A percentile compares a stretch with the other conserved stretches of the same genome.
These are phyloP conservation scores for Lavandula angustifolia DNA, from an alignment of 257 asterid genomes.

Conservation along the genomic window DNA sequence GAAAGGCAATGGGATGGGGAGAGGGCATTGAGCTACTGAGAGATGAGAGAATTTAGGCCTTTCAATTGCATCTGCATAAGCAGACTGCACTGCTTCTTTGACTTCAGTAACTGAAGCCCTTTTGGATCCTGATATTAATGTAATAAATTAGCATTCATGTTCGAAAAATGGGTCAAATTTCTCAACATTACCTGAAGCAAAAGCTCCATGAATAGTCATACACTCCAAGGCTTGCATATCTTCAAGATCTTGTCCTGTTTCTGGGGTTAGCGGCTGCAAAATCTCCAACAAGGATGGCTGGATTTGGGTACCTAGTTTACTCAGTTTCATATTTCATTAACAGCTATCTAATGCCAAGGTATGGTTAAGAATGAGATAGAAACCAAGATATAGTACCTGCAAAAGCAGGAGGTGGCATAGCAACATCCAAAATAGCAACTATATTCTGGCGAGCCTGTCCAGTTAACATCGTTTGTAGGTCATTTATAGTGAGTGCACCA, in stretches of 20 bases:
- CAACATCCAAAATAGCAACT: conserved; percentile 67
- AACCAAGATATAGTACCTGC: conserved; percentile 43
- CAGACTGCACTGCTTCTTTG: conserved; percentile 61
- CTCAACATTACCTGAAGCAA: conserved; percentile 59
- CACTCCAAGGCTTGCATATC: conserved; percentile 78
- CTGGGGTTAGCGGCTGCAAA: conserved; percentile 73
- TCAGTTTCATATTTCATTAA: conserved; percentile 27
- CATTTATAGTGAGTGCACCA: conserved; percentile 70
- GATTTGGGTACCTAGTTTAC: conserved; percentile 41
- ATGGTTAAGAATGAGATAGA: conserved; percentile 10
- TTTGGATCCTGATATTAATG: conserved; percentile 45
- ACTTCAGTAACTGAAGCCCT: conserved; percentile 68
- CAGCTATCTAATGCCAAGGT: conserved; percentile 8
- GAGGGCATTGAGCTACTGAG: conserved; percentile 72
- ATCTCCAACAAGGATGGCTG: conserved; percentile 51
- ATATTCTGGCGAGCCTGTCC: conserved; percentile 78
- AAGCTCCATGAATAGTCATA: conserved; percentile 71
- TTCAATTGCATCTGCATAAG: conserved; percentile 44
- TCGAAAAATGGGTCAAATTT: background rate
- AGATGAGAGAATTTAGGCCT: conserved; percentile 79
- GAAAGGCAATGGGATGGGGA: conserved; percentile 88
- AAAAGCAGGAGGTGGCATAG: conserved; percentile 77
- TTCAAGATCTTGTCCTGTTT: conserved; percentile 58
- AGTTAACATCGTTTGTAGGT: conserved; percentile 62
- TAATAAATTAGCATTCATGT: background rate